These are phyloP conservation scores for Alternaria dauci DNA, from an alignment of 2,329 filamentous ascomycete genomes.

Conservation along the genomic window DNA sequence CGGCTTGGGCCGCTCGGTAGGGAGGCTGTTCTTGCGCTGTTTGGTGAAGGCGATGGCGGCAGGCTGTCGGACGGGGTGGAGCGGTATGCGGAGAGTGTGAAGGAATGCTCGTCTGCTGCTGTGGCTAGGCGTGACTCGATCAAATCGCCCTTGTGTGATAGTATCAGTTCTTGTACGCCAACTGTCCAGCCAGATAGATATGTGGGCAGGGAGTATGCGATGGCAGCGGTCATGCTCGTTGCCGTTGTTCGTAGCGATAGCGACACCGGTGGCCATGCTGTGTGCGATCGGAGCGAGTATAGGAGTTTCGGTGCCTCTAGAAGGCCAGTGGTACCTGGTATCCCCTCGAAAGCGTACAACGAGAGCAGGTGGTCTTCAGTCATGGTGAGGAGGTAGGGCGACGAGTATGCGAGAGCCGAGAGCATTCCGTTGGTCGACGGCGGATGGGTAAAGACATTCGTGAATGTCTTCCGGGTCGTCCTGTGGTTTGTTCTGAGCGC, in stretches of 20 bases:
- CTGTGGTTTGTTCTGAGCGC: slow-evolving; percentile 61
- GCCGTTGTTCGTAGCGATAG: slow-evolving; percentile 78
- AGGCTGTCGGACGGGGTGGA: slow-evolving; percentile 27
- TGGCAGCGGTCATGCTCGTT: slow-evolving; percentile 75
- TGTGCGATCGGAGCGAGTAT: slow-evolving; percentile 81
- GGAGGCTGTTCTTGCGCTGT: slow-evolving; percentile 30
- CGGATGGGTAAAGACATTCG: slow-evolving; percentile 65
- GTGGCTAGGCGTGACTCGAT: slow-evolving; percentile 60
- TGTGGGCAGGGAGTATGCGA: slow-evolving; percentile 85
- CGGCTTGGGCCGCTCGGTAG: slow-evolving; percentile 29
- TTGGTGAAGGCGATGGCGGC: slow-evolving; percentile 37
- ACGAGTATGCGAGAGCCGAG: slow-evolving; percentile 73
- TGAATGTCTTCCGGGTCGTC: slow-evolving; percentile 55
- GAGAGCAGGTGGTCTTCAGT: slow-evolving; percentile 77
- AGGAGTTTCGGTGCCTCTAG: slow-evolving; percentile 66
- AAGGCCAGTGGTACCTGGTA: slow-evolving; percentile 19
- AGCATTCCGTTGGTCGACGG: slow-evolving; percentile 71
- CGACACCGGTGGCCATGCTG: slow-evolving; percentile 78
- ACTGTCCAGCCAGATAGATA: slow-evolving; percentile 84
- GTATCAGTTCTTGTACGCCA: slow-evolving; percentile 86
- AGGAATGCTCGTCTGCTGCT: slow-evolving; percentile 59
- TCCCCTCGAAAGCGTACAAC: slow-evolving; percentile 70
- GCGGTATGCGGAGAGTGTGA: slow-evolving; percentile 47
- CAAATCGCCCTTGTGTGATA: slow-evolving; percentile 62
- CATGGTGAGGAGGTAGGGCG: slow-evolving; percentile 81